Evolutionary conservation across 352 stramenopile species (phyloP).

Genomic region (Phytophthora litchii): DNA sequence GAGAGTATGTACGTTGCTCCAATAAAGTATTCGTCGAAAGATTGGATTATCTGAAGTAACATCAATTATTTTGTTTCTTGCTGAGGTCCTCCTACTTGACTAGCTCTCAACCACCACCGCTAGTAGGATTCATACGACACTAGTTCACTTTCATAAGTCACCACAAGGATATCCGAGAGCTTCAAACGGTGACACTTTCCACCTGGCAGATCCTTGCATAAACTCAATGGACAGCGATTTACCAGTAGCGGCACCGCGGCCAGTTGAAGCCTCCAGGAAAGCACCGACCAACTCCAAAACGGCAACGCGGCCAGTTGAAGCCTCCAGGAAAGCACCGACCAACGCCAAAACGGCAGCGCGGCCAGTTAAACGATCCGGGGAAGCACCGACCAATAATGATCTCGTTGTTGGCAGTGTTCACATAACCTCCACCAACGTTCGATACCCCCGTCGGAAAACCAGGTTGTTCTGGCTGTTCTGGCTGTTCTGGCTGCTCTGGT

Average conservation of each 20-base stretch:
- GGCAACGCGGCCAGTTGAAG: conserved; percentile 26
- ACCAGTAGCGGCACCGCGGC: conserved; percentile 9
- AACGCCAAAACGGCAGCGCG: conserved; percentile 22
- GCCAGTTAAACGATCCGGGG: conserved; percentile 29
- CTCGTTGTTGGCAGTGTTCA: conserved; percentile 5
- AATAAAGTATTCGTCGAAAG: no score
- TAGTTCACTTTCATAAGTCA: background rate
- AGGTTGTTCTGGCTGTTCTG: background rate
- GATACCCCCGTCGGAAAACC: background rate
- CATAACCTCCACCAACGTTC: conserved; percentile 7
- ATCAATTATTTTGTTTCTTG: no score
- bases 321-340: conserved; percentile 18
- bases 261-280: conserved; percentile 12
- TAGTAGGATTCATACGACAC: conserved; percentile 4
- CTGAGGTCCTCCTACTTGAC: no score
- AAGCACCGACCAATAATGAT: conserved; percentile 9
- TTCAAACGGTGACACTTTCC: no score
- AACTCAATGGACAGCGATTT: no score
- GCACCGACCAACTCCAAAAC: conserved; percentile 7
- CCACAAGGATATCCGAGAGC: background rate
- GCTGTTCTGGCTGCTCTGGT: background rate
- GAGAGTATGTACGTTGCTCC: no score
- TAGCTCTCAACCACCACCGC: no score
- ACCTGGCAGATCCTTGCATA: no score
- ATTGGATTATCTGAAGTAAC: no score